phyloP scores from a whole-genome alignment of 1,139 yeast species.

The Hyphopichia khmerensis region DNA sequence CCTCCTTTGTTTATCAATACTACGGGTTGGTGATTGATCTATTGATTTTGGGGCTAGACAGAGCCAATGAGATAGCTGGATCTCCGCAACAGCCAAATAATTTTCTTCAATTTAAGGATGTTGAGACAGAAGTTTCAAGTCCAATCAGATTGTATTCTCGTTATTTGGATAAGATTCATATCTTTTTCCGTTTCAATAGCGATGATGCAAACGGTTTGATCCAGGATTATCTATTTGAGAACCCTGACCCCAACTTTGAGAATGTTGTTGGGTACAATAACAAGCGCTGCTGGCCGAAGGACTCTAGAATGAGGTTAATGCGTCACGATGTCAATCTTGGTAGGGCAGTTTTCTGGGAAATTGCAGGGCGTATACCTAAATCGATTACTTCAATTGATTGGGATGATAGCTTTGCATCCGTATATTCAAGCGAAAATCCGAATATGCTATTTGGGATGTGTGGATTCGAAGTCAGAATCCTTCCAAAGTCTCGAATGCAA shows the following conservation, averaged over 20 bases:
- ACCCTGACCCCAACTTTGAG: constrained; percentile 91
- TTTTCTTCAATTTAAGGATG: constrained; percentile 68
- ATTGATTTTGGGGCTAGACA: constrained; percentile 75
- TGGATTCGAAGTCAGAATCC: constrained; percentile 89
- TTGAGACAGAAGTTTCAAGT: constrained; percentile 54
- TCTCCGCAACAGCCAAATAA: constrained; percentile 69
- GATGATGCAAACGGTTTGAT: constrained; percentile 75
- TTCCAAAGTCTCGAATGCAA: constrained; percentile 65
- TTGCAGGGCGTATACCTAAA: constrained; percentile 73
- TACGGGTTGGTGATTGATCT: constrained; percentile 86
- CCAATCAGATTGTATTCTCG: constrained; percentile 85
- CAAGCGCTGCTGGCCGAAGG: constrained; percentile 94
- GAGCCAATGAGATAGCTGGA: constrained; percentile 90
- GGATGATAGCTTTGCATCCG: constrained; percentile 83
- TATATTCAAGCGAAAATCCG: constrained; percentile 87
- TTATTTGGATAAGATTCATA: constrained; percentile 77
- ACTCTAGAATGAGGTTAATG: constrained; percentile 85
- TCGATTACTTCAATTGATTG: constrained; percentile 74
- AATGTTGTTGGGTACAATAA: constrained; percentile 86
- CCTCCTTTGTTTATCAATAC: constrained; percentile 86
- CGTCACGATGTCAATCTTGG: constrained; percentile 92
- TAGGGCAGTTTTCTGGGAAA: constrained; percentile 90
- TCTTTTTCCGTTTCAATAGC: constrained; percentile 72
- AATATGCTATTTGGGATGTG: constrained; percentile 87
- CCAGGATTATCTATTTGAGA: constrained; percentile 73